phyloP scores from a whole-genome alignment of 768 basidiomycete genomes.

The Amanita rubescens region DNA sequence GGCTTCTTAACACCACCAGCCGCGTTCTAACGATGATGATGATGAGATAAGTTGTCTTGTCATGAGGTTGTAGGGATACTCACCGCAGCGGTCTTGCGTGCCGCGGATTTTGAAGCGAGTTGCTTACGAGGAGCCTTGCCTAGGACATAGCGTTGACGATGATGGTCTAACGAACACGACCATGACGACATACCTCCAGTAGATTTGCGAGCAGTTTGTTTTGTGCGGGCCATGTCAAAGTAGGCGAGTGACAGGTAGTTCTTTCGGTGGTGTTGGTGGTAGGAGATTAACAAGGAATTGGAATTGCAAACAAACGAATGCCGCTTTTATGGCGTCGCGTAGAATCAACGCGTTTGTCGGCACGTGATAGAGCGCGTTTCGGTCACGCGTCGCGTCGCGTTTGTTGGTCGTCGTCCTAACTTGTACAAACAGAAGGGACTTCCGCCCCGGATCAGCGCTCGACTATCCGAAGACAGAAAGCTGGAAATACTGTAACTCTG shows the following conservation, averaged over 20 bases:
- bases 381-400: neutral
- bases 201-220: conserved; percentile 73
- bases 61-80: conserved; percentile 10
- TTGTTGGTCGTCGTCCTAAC: too few species aligned
- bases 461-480: too few species aligned
- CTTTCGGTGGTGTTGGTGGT: conserved; percentile 20
- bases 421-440: too few species aligned
- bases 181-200: conserved; percentile 46
- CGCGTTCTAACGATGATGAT: conserved; percentile 25
- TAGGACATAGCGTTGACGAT: conserved; percentile 11
- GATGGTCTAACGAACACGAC: neutral
- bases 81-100: conserved; percentile 48
- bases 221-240: conserved; percentile 56
- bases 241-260: neutral
- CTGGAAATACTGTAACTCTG: too few species aligned
- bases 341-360: conserved; percentile 4
- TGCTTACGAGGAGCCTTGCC: conserved; percentile 57
- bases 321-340: neutral
- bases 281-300: conserved; percentile 4
- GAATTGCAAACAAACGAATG: neutral
- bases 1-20: conserved; percentile 75
- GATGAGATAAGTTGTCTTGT: neutral
- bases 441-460: too few species aligned
- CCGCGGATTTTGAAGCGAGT: conserved; percentile 52
- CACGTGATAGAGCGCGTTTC: conserved; percentile 10